These are phyloP conservation scores for Ophiosphaerella herpotricha DNA, from an alignment of 2,329 filamentous ascomycete genomes.

Conservation along the genomic window DNA sequence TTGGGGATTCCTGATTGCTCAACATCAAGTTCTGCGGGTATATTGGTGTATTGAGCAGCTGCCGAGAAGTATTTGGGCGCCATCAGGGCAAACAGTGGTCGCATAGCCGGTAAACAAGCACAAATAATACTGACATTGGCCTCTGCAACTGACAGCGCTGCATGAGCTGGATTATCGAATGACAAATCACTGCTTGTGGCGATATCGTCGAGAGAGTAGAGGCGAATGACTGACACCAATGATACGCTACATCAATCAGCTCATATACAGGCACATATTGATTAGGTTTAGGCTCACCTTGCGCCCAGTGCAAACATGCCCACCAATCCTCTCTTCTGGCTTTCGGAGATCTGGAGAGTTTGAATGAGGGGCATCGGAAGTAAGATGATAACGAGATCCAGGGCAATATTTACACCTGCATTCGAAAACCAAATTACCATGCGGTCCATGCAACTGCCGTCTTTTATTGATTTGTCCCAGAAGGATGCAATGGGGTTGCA, in stretches of 20 bases:
- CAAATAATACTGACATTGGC: constrained; percentile 42
- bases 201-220: constrained; percentile 35
- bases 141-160: constrained; percentile 40
- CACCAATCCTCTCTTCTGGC: constrained; percentile 44
- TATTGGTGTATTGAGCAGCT: constrained; percentile 17
- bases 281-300: constrained; percentile 35
- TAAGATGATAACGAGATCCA: constrained; percentile 39
- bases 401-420: constrained; percentile 37
- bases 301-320: constrained; percentile 45
- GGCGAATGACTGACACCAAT: constrained; percentile 40
- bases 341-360: constrained; percentile 36
- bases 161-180: constrained; percentile 39
- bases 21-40: constrained; percentile 18
- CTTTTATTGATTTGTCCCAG: constrained; percentile 34
- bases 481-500: constrained; percentile 39
- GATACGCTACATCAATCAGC: constrained; percentile 31
- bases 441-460: constrained; percentile 38
- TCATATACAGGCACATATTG: neutral
- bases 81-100: constrained; percentile 39
- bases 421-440: constrained; percentile 38
- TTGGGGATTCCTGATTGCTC: constrained; percentile 19
- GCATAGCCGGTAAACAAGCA: constrained; percentile 43
- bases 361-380: constrained; percentile 38
- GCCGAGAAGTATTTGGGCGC: constrained; percentile 46
- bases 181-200: constrained; percentile 35